A percentile compares a stretch with the other conserved stretches of the same genome.
These are phyloP conservation scores for Sclerotinia borealis DNA, from an alignment of 2,329 filamentous ascomycete species.

Conservation along the genomic window DNA sequence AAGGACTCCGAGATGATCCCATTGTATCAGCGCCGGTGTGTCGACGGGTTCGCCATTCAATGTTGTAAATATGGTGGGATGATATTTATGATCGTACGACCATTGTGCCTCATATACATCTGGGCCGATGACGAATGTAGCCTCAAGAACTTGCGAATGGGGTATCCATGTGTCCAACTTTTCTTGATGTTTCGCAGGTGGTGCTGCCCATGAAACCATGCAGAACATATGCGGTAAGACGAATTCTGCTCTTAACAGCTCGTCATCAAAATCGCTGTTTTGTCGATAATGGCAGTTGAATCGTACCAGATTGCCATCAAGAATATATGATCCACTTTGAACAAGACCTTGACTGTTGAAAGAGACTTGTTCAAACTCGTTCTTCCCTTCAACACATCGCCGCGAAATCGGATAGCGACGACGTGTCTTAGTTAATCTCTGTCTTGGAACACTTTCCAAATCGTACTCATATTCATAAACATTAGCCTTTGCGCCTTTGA, in stretches of 20 bases:
- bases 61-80: constrained; percentile 39
- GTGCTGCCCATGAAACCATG: constrained; percentile 47
- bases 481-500: constrained; percentile 39
- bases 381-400: constrained; percentile 40
- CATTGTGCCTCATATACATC: constrained; percentile 46
- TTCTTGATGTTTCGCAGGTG: constrained; percentile 42
- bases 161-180: constrained; percentile 49
- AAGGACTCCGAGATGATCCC: constrained; percentile 36
- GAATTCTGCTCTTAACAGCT: constrained; percentile 47
- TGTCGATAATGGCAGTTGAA: constrained; percentile 51
- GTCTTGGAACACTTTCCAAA: background rate
- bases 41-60: constrained; percentile 44
- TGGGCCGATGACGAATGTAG: constrained; percentile 46
- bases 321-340: constrained; percentile 42
- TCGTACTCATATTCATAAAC: constrained; percentile 24
- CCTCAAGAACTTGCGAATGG: constrained; percentile 47
- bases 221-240: constrained; percentile 45
- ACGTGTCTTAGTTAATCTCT: background rate
- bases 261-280: constrained; percentile 45
- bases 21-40: constrained; percentile 46
- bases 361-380: constrained; percentile 45
- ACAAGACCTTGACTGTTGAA: constrained; percentile 32
- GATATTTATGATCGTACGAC: constrained; percentile 42
- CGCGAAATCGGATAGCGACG: constrained; percentile 35
- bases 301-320: constrained; percentile 44